phyloP scores from a whole-genome alignment of 306 rosid genomes.

The Quercus bicolor region DNA sequence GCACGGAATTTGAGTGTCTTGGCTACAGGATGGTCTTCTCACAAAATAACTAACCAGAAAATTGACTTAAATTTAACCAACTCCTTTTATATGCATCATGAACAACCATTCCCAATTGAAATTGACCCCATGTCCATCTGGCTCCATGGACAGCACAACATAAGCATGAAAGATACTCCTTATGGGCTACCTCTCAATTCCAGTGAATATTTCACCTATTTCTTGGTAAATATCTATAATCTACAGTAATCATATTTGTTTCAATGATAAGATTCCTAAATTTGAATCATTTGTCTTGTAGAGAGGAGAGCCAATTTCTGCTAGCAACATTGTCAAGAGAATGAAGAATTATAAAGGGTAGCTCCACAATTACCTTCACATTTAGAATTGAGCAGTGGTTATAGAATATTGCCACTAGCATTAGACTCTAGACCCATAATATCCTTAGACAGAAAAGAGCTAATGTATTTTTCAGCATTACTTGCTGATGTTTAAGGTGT shows the following conservation, averaged over 20 bases:
- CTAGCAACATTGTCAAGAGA: conserved; percentile 38
- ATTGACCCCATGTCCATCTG: conserved; percentile 14
- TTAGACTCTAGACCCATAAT: not conserved
- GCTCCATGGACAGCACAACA: conserved; percentile 29
- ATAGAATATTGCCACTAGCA: conserved; percentile 1
- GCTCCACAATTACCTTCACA: conserved; percentile 8
- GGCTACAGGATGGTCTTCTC: conserved; percentile 5
- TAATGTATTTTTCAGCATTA: not conserved
- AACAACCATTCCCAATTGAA: conserved; percentile 15
- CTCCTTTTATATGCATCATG: conserved; percentile 17
- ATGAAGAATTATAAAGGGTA: conserved; percentile 57
- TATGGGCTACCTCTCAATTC: conserved; percentile 57
- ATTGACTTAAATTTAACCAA: conserved; percentile 7
- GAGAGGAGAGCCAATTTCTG: conserved; percentile 72
- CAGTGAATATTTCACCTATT: conserved; percentile 50
- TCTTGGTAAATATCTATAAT: conserved; percentile 49
- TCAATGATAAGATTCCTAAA: conserved; percentile 7
- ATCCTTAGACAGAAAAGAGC: not conserved
- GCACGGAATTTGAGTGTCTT: conserved; percentile 1
- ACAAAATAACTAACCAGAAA: conserved; percentile 1
- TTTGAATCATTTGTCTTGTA: conserved; percentile 33
- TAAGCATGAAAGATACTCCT: conserved; percentile 26
- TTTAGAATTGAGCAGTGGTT: not conserved
- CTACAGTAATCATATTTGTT: not conserved
- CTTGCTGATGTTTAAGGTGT: not conserved